phyloP scores from a whole-genome alignment of 2,329 filamentous ascomycete species.

The Alternaria incomplexa region DNA sequence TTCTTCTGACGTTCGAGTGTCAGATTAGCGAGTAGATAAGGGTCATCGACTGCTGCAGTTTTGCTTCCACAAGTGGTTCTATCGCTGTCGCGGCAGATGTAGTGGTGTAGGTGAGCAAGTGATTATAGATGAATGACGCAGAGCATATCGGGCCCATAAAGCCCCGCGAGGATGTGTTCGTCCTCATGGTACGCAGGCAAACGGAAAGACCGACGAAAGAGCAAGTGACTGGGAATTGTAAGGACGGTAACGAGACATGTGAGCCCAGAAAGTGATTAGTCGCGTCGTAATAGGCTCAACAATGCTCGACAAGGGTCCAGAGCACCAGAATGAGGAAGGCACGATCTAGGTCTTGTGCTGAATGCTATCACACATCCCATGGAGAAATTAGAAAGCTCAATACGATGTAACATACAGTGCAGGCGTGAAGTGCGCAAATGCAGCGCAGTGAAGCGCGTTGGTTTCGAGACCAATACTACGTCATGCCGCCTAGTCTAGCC shows the following conservation, averaged over 20 bases:
- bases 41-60: background rate
- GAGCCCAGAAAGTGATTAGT: background rate
- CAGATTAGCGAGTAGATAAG: background rate
- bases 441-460: background rate
- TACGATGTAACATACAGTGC: background rate
- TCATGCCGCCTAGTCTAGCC: background rate
- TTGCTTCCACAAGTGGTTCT: background rate
- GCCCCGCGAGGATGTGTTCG: background rate
- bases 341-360: background rate
- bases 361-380: background rate
- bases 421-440: background rate
- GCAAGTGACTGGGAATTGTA: background rate
- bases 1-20: background rate
- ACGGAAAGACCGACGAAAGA: background rate
- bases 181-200: background rate
- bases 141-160: background rate
- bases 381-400: background rate
- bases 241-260: background rate
- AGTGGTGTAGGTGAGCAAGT: background rate
- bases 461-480: background rate
- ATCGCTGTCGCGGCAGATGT: background rate
- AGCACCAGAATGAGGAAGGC: background rate
- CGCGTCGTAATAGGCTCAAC: background rate
- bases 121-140: background rate
- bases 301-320: background rate